Percentiles rank a stretch among this genome's conserved stretches.
Conservation (phyloP, 2,329 filamentous ascomycete genomes). For the Aspergillus spinulosporus region DNA sequence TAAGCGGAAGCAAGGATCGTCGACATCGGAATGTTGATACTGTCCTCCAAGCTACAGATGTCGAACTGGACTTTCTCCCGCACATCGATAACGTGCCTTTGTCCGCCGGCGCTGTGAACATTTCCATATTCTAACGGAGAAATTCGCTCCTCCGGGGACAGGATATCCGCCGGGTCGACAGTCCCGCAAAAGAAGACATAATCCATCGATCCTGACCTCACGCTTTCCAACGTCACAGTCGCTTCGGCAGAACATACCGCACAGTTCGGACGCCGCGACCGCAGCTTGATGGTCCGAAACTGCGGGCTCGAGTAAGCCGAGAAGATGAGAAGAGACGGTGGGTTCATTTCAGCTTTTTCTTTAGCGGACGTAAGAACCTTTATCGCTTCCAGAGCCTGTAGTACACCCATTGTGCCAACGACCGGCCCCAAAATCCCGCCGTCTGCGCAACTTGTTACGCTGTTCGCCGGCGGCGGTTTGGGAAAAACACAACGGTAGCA, state of each 20-base stretch:
- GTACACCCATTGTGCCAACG: slow-evolving; percentile 86
- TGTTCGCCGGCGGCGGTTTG: slow-evolving; percentile 77
- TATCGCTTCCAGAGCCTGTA: slow-evolving; percentile 87
- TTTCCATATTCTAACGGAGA: slow-evolving; percentile 59
- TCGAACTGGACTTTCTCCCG: slow-evolving; percentile 82
- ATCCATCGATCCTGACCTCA: slow-evolving; percentile 69
- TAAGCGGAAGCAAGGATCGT: slow-evolving; percentile 34
- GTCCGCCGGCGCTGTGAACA: slow-evolving; percentile 1
- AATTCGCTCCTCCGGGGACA: slow-evolving; percentile 67
- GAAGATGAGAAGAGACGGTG: slow-evolving; percentile 44
- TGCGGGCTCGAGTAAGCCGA: slow-evolving; percentile 45
- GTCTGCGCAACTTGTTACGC: slow-evolving; percentile 83
- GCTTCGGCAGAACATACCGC: slow-evolving; percentile 70
- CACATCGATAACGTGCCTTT: slow-evolving; percentile 67
- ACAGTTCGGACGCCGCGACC: slow-evolving; percentile 68
- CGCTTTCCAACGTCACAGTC: slow-evolving; percentile 62
- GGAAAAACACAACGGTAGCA: slow-evolving; percentile 96
- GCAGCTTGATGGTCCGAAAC: slow-evolving; percentile 76
- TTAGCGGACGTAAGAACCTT: slow-evolving; percentile 64
- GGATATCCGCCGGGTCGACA: slow-evolving; percentile 53
- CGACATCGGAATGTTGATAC: slow-evolving; percentile 60
- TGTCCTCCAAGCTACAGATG: slow-evolving; percentile 72
- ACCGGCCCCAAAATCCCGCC: slow-evolving; percentile 91
- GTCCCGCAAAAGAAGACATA: slow-evolving; percentile 86
- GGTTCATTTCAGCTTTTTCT: slow-evolving; percentile 21